These are phyloP conservation scores for Agastache rugosa DNA, from an alignment of 257 asterid species.

Conservation along the genomic window DNA sequence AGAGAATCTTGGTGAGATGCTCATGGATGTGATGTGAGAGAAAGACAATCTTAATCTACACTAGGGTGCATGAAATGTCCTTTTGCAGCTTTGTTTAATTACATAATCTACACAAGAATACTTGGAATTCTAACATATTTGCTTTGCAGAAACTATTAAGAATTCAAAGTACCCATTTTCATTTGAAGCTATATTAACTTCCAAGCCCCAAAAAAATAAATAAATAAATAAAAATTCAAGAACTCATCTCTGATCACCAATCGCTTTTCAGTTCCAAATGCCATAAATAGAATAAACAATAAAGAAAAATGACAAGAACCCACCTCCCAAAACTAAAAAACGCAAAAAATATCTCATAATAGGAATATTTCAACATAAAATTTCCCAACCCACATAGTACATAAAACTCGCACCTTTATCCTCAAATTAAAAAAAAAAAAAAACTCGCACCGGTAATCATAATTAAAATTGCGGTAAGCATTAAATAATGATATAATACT, in stretches of 20 bases:
- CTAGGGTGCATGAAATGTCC: background rate
- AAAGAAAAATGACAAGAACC: background rate
- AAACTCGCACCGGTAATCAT: no score
- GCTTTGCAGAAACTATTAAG: background rate
- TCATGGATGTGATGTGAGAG: no score
- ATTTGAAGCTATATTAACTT: background rate
- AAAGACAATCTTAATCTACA: no score
- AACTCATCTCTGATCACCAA: slow-evolving; percentile 26
- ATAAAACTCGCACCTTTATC: no score
- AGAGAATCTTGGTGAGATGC: no score
- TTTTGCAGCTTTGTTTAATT: background rate
- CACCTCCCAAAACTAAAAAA: slow-evolving; percentile 17
- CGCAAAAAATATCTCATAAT: background rate
- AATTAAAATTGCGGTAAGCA: no score
- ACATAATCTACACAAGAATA: background rate
- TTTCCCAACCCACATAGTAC: no score
- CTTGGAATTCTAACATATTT: background rate
- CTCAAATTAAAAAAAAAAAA: no score
- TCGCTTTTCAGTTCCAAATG: background rate
- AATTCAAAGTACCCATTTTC: background rate
- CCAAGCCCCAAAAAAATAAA: no score
- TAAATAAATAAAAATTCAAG: slow-evolving; percentile 4
- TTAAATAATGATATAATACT: background rate
- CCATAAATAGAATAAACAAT: background rate
- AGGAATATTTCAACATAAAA: background rate